Evolutionary conservation across 306 rosid genomes (phyloP), one percentile per base, ranked within the genome.

Genomic region (Medicago lupulina): DNA sequence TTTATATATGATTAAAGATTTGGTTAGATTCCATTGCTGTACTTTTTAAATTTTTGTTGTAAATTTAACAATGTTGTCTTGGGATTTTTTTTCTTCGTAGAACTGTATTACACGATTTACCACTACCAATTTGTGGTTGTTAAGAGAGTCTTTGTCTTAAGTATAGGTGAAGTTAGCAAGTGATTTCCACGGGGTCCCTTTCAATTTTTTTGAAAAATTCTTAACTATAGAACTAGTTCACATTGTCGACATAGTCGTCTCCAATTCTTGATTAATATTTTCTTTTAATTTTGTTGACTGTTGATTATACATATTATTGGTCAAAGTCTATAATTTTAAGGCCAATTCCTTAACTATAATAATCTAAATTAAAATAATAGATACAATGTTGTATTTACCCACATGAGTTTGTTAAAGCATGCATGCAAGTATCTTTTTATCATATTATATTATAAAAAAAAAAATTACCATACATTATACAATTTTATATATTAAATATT

Each of bases 101-200:
- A 8, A 18, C 1, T 18, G 15, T 55, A 55, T 12, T 9, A 55
- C 34, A 55, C 61, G 5, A 21, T 23, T 21, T 21, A 44, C 6
- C 5, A n/a, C 41, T 51, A 23, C 23, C 25, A 74, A 73, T 60
- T 59, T 16, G 80, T 76, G 74, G 86, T 65, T 77, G 79, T 72
- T 59, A 34, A 40, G 1, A 11, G 11, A 54, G 70, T 39, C 76
- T 9, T 72, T 7, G 50, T 68, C 44, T 49, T 31, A 47, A 31
- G 73, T 68, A 34, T 67, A 76, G 67, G 73, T 49, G 25, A 73
- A 57, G 31, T 67, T 61, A 43, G 23, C 54, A 19, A 77, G 38
- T 34, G 1, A 61, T 75, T 76, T 79, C 77, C 31, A 62, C 10
- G 25, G 66, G 90, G 85, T 43, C 88, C 92, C 78, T 28, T 28